Base-by-base conservation (phyloP, 176 grass and related monocot species). In the Bromus sterilis region DNA sequence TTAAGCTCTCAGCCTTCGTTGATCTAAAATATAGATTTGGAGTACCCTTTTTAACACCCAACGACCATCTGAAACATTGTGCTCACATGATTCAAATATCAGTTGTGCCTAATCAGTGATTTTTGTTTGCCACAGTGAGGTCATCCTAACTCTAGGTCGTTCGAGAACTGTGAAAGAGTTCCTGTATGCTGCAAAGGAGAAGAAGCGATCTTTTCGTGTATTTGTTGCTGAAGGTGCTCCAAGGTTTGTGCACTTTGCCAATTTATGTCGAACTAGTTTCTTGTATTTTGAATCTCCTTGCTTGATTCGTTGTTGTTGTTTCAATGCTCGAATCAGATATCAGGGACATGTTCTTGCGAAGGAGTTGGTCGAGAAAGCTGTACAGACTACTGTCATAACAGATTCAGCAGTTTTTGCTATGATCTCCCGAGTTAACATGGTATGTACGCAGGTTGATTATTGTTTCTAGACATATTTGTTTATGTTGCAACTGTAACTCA, bases 341-440 rank as follows among this genome's bases (percentile, higher is more conserved):
- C 86, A 93, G 57, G 96, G 96, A 64, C 96, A 99, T 91, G 89
- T 88, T 85, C 96, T 99, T 84, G 96, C 93, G 62, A 95, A 93
- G 89, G 96, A 99, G 66, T 55, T 99, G 66, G 92, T 91, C 43
- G 86, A 86, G 73, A 93, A 99, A 78, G 96, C 91, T 55, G 23
- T 99, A 75, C 92, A 99, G 75, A 93, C 89, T 85, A 93, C 96
- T 74, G 84, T 99, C 60, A 95, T 91, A 71, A 95, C 96, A 20
- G 96, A 99, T 84, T 98, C 96, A 21, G 93, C 96, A 36, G 85
- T 99, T 89, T 99, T 95, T 93, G 96, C 96, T 24, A 99, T 95
- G 93, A 99, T 99, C 59, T 99, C 96, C 29, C 84, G 93, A 85
- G 96, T 99, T 83, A 99, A 99, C 82, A 99, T 99, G 96, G 96